These are phyloP conservation scores for Tylopilus sp. DNA, from an alignment of 768 basidiomycete species.

Conservation along the genomic window DNA sequence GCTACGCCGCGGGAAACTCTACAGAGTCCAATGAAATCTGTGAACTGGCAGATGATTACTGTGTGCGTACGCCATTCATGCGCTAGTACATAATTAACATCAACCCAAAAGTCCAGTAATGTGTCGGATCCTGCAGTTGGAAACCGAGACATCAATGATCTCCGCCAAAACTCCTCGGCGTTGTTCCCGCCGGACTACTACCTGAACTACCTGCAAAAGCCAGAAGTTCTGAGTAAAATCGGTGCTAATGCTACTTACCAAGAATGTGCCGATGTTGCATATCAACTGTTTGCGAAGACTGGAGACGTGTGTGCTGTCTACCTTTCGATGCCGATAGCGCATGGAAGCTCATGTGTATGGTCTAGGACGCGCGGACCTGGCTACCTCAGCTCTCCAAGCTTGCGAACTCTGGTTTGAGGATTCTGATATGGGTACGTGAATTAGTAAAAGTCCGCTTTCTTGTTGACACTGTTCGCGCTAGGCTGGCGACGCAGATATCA, in stretches of 20 bases:
- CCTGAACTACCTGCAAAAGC: constrained; percentile 39
- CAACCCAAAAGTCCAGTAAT: constrained; percentile 36
- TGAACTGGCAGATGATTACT: constrained; percentile 48
- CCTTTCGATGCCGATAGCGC: background rate
- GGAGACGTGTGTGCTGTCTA: constrained; percentile 48
- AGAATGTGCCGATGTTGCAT: constrained; percentile 48
- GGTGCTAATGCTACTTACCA: constrained; percentile 49
- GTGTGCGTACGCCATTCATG: constrained; percentile 37
- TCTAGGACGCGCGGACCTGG: constrained; percentile 34
- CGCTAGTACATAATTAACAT: background rate
- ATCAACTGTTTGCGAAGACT: constrained; percentile 41
- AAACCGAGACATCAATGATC: constrained; percentile 50
- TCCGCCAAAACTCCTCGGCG: constrained; percentile 52
- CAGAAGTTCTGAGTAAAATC: constrained; percentile 41
- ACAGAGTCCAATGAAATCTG: constrained; percentile 49
- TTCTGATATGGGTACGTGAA: constrained; percentile 38
- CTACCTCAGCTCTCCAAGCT: constrained; percentile 37
- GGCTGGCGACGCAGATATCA: constrained; percentile 30
- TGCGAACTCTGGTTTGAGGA: constrained; percentile 35
- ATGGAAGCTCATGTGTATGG: background rate
- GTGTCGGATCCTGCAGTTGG: constrained; percentile 52
- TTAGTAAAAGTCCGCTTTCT: background rate
- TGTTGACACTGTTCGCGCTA: constrained; percentile 4
- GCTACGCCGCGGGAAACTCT: constrained; percentile 51
- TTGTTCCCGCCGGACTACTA: constrained; percentile 59